Evolutionary conservation across 2,329 filamentous ascomycete species (phyloP).

Genomic region (Davidsoniella eucalypti): DNA sequence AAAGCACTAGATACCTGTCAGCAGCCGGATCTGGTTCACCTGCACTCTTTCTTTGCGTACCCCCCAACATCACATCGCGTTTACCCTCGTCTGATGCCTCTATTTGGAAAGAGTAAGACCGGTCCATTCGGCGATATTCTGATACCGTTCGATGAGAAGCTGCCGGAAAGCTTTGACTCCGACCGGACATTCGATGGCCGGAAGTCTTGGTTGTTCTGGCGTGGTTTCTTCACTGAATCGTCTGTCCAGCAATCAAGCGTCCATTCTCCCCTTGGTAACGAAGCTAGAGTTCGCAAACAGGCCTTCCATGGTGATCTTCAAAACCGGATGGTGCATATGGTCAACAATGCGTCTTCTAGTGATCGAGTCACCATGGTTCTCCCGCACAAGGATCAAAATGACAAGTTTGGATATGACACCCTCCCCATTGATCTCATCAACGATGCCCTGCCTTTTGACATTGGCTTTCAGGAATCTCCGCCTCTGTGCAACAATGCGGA

Average conservation of each 20-base stretch:
- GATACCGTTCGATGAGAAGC: slow-evolving; percentile 37
- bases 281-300: slow-evolving; percentile 33
- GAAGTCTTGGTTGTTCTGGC: slow-evolving; percentile 54
- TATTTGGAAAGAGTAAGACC: slow-evolving; percentile 62
- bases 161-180: slow-evolving; percentile 21
- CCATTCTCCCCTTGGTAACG: slow-evolving; percentile 21
- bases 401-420: slow-evolving; percentile 11
- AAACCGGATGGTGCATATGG: slow-evolving; percentile 54
- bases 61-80: slow-evolving; percentile 41
- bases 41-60: slow-evolving; percentile 55
- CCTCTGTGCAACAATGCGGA: slow-evolving; percentile 5
- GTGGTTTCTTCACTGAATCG: slow-evolving; percentile 26
- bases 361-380: slow-evolving; percentile 42
- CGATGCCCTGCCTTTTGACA: slow-evolving; percentile 31
- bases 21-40: slow-evolving; percentile 56
- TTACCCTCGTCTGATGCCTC: slow-evolving; percentile 48
- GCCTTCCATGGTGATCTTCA: slow-evolving; percentile 50
- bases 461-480: not conserved
- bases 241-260: not conserved
- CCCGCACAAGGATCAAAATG: slow-evolving; percentile 22
- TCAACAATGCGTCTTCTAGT: slow-evolving; percentile 39
- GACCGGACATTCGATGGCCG: slow-evolving; percentile 41
- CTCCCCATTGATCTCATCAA: slow-evolving; percentile 1
- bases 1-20: slow-evolving; percentile 52
- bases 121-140: slow-evolving; percentile 61